Base-by-base conservation (phyloP, 2,329 filamentous ascomycete species). In the Talaromyces sp. region DNA sequence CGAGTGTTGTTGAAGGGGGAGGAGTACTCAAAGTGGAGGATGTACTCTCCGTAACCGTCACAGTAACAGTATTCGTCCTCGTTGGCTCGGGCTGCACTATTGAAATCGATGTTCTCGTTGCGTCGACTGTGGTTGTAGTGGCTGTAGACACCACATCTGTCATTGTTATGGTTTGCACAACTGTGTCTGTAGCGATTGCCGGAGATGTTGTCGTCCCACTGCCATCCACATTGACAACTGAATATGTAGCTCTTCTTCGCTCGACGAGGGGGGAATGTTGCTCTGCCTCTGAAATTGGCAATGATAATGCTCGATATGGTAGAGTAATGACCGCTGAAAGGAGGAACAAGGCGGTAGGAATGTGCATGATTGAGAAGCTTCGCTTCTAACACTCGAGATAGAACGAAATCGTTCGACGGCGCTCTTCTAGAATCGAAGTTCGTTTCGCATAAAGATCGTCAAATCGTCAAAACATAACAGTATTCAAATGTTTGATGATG, bases 21-120 rank as follows among this genome's bases (percentile, higher is more conserved):
- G 58, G 19, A 48, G 54, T 22, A 10, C 37, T 17, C 5, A 25
- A 19, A 13, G 39, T 3, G 39, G 53, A 53, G 2, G 53, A 56
- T 33, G 19, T 31, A 8, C 46, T 40, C 13, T 48, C 40, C 7
- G 54, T 57, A 9, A 60, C 58, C 8, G 54, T 57, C 22, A 60
- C 58, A 21, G 50, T 60, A 21, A 60, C 41, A n/a, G 48, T 56
- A 17, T 37, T 59, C 15, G 36, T 25, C 10, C 4, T 22, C 7
- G 22, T 41, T n/a, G 57, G 46, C 17, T 54, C 17, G 10, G 57
- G 57, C 25, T 55, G 53, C 4, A 59, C 53, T 56, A 59, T 33
- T n/a, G 57, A 59, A 43, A 59, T 52, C 5, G 45, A 37, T n/a
- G 57, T 59, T n/a, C 55, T 57, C 7, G 57, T 59, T 21, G 25